A percentile compares a stretch with the other conserved stretches of the same genome.
These are phyloP conservation scores for Jackrogersella minutella DNA, from an alignment of 495 filamentous ascomycete species.

Conservation along the genomic window DNA sequence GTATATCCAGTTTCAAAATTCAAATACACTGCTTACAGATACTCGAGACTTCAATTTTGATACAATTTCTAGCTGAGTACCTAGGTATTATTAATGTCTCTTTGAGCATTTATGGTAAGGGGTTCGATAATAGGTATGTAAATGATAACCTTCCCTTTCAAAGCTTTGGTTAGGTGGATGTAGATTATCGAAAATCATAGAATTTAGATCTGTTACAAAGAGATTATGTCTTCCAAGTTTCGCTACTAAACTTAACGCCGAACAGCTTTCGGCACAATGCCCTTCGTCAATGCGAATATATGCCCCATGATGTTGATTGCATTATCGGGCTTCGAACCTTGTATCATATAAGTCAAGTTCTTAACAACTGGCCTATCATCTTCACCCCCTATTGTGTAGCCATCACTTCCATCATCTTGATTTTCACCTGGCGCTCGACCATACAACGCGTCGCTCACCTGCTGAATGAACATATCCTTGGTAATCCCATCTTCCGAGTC, in stretches of 20 bases:
- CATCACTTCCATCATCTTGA: not conserved
- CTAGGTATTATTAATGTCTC: too few relatives aligned
- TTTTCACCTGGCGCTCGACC: not conserved
- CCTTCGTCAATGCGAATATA: slow-evolving; percentile 3
- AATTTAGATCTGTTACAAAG: not conserved
- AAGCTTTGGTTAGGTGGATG: too few relatives aligned
- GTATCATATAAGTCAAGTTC: not conserved
- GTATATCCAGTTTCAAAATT: too few relatives aligned
- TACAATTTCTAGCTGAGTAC: too few relatives aligned
- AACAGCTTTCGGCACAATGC: not conserved
- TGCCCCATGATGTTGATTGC: not conserved
- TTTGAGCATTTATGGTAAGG: too few relatives aligned
- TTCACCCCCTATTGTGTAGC: slow-evolving; percentile 4
- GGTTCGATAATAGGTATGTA: too few relatives aligned
- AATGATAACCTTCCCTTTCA: too few relatives aligned
- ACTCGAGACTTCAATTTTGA: too few relatives aligned
- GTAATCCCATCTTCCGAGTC: slow-evolving; percentile 1
- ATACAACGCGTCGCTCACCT: slow-evolving; percentile 10
- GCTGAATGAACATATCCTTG: slow-evolving; percentile 14
- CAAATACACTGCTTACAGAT: too few relatives aligned
- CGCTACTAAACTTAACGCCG: not conserved
- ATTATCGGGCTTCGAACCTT: not conserved
- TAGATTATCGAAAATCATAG: too few relatives aligned
- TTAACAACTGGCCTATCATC: slow-evolving; percentile 8
- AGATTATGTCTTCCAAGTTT: not conserved